Base-by-base conservation (phyloP, 345 rosid genomes). In the Diplotaxis tenuifolia region DNA sequence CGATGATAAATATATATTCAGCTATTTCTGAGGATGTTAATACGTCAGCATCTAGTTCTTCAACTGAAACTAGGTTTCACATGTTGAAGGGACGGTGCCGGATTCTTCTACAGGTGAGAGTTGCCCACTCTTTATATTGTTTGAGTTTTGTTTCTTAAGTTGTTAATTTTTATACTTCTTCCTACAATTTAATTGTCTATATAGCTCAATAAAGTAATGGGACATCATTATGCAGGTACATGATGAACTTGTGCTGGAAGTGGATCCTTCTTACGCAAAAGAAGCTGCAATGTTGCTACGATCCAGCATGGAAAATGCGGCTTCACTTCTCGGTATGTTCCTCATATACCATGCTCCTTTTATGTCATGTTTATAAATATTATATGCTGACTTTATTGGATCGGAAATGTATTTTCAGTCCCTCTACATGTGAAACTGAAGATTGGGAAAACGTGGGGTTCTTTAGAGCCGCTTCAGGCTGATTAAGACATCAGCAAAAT, bases 401-500 rank as follows among this genome's bases (percentile, higher is more conserved):
- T 62, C 0, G 25, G 31, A 38, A 60, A 3, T 75, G 20, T 64
- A 50, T 58, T 71, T 80, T 47, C 86, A 95, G 97, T 89, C 75
- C 97, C 99, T 45, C 74, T 95, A 80, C 93, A 64, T 67, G 93
- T 88, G 80, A 92, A 95, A 81, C 70, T 92, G 79, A 85, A 85
- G 78, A 81, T 89, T 77, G 99, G 99, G 81, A 92, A 82, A 82
- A 88, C 96, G 7, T 95, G 97, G 99, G 99, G 98, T 62, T 85
- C 93, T 29, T 77, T 90, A 87, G 84, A 88, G 85, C 82, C 92
- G 62, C 83, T 82, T 50, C 80, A 71, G 28, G 82, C 80, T 31
- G 86, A 74, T 73, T 63, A 85, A 75, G 68, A 50, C 65, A 16
- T 49, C 15, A 75, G 72, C 79, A 70, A 75, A 53, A 68, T 45